Percentiles rank a stretch among this genome's conserved stretches.
Evolutionary conservation across 805 yeast species (phyloP).

Genomic region (Scheffersomyces amazonensis): DNA sequence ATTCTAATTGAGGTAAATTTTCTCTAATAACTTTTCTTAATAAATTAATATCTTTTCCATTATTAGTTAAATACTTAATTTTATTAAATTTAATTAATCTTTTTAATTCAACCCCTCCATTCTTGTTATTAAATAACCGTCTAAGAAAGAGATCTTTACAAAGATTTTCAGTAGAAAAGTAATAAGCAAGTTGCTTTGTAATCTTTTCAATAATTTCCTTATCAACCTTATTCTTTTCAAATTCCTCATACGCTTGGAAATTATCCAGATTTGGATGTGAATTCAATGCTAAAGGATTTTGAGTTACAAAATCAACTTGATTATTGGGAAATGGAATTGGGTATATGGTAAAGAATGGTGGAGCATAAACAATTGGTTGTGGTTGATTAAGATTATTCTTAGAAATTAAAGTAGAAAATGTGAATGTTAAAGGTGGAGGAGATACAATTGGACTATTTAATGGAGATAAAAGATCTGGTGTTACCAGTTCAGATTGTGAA

Average conservation of each 20-base stretch:
- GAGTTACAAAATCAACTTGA: too few relatives aligned
- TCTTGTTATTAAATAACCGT: conserved; percentile 10
- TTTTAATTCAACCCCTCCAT: conserved; percentile 14
- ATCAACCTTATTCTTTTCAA: too few relatives aligned
- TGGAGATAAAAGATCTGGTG: background rate
- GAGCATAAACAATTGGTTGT: background rate
- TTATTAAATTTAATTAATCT: conserved; percentile 14
- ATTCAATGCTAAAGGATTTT: too few relatives aligned
- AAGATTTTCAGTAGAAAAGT: conserved; percentile 20
- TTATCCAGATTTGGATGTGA: too few relatives aligned
- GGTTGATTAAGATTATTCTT: background rate
- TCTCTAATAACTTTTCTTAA: conserved; percentile 9
- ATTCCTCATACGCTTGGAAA: too few relatives aligned
- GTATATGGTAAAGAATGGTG: too few relatives aligned
- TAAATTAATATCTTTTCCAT: conserved; percentile 9
- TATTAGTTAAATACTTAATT: conserved; percentile 12
- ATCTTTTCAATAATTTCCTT: conserved; percentile 3
- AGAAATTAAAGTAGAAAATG: background rate
- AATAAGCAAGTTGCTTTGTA: conserved; percentile 15
- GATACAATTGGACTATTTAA: background rate
- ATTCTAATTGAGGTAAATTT: conserved; percentile 9
- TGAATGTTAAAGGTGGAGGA: background rate
- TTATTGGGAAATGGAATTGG: too few relatives aligned
- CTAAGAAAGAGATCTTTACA: conserved; percentile 18
- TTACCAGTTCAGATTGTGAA: background rate